Base-by-base conservation (phyloP, 176 grass and related monocot genomes). In the Luzula sylvatica region DNA sequence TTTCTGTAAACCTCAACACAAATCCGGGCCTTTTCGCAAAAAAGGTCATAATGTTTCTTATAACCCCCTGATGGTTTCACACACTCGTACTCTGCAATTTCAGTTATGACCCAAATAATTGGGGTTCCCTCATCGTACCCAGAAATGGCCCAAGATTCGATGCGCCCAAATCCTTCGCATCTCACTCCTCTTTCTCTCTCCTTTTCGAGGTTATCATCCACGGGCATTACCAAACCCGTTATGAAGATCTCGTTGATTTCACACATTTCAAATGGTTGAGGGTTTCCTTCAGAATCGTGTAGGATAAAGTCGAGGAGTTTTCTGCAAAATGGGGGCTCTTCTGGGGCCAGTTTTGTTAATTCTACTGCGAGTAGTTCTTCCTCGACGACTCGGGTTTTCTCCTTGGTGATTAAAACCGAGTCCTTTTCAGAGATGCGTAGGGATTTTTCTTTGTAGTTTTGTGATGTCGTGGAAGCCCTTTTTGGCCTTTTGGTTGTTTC, bases 121-220 rank as follows among this genome's bases (percentile, higher is more conserved):
- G 92, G 67, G 49, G 48, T 86, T 32, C 85, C 92, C 82, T 98
- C 92, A 69, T 98, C 92, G 79, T 98, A 98, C 61, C 92, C 92
- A 51, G 92, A 88, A 68, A 98, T 83, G 53, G 86, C 60, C 92
- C 92, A 98, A 50, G 72, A 70, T 56, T 98, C 92, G 53, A 98
- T 90, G 49, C 85, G 77, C 12, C 92, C 92, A 87, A 98, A 98
- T 71, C 92, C 85, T 82, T 82, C 78, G 77, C 92, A 98, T 26
- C 72, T 80, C 52, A 98, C 82, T 63, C 85, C 92, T 76, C 68
- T 77, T 74, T 83, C 85, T 69, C 67, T 83, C 22, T 83, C 85
- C 63, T 82, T 96, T 70, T 70, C 81, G 32, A 86, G 54, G 70
- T 90, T 71, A 74, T 96, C 92, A 55, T 98, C 92, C 61, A 77